Evolutionary conservation across 306 rosid genomes (phyloP).

Genomic region (Rosa persica): DNA sequence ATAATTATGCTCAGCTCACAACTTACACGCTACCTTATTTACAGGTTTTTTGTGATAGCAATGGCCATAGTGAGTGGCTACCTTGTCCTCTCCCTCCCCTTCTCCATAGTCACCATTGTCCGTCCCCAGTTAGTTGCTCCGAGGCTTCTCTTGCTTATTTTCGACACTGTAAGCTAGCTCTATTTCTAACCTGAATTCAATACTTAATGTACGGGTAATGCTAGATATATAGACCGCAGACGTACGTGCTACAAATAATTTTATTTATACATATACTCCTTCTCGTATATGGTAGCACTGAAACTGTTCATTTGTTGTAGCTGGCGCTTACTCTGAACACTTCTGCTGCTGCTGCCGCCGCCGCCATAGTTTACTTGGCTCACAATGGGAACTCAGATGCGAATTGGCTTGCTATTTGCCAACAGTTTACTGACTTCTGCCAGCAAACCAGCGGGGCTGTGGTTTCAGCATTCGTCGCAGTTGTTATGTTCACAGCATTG

Average conservation of each 20-base stretch:
- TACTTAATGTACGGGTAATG: neutral
- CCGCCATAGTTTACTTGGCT: conserved; percentile 63
- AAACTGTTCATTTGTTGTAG: conserved; percentile 19
- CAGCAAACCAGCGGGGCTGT: conserved; percentile 53
- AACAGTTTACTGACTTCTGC: conserved; percentile 62
- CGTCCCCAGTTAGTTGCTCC: conserved; percentile 59
- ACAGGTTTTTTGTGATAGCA: conserved; percentile 68
- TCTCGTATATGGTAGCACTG: neutral
- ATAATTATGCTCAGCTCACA: neutral
- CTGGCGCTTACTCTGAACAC: conserved; percentile 52
- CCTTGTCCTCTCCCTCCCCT: conserved; percentile 62
- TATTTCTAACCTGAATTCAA: neutral
- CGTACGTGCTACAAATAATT: neutral
- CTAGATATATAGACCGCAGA: no score
- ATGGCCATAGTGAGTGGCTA: conserved; percentile 66
- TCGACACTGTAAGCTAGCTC: conserved; percentile 47
- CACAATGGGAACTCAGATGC: conserved; percentile 59
- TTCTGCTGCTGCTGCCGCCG: conserved; percentile 47
- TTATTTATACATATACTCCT: neutral
- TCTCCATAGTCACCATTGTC: conserved; percentile 56
- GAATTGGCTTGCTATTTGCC: conserved; percentile 67
- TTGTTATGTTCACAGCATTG: conserved; percentile 35
- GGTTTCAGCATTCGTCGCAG: conserved; percentile 43
- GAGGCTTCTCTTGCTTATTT: conserved; percentile 48
- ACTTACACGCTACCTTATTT: neutral